phyloP scores from a whole-genome alignment of 108 stramenopile genomes.

The Aurantiochytrium sp. region DNA sequence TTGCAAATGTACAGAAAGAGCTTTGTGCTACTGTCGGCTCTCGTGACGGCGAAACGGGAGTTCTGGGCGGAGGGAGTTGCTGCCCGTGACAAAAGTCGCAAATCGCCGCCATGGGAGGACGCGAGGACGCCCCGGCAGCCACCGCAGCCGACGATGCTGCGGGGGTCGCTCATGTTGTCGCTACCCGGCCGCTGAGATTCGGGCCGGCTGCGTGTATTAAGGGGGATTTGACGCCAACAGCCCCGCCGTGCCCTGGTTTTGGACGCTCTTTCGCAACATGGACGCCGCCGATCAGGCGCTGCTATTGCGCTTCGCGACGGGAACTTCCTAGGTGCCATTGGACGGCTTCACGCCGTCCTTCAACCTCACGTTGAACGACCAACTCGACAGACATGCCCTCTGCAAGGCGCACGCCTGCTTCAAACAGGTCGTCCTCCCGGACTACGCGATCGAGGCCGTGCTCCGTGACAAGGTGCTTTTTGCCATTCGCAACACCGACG shows the following conservation, averaged over 20 bases:
- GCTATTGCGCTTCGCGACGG: slow-evolving; percentile 87
- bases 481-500: background rate
- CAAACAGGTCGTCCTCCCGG: background rate
- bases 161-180: too few relatives aligned
- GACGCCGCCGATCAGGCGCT: slow-evolving; percentile 77
- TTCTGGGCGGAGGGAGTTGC: too few relatives aligned
- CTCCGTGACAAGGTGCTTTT: background rate
- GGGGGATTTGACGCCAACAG: slow-evolving; percentile 74
- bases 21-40: too few relatives aligned
- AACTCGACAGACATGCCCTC: background rate
- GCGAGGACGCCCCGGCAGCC: too few relatives aligned
- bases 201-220: slow-evolving; percentile 81
- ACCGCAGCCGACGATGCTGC: too few relatives aligned
- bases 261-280: slow-evolving; percentile 75
- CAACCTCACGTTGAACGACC: background rate
- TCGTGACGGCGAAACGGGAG: too few relatives aligned
- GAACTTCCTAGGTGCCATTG: slow-evolving; percentile 84
- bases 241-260: slow-evolving; percentile 85
- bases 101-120: too few relatives aligned
- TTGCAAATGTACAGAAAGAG: too few relatives aligned
- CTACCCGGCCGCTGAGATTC: too few relatives aligned
- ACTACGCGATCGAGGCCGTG: background rate
- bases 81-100: too few relatives aligned
- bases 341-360: slow-evolving; percentile 72
- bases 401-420: slow-evolving; percentile 8